Evolutionary conservation across 1,284 basidiomycete genomes (phyloP).

Genomic region (Meira nashicola): DNA sequence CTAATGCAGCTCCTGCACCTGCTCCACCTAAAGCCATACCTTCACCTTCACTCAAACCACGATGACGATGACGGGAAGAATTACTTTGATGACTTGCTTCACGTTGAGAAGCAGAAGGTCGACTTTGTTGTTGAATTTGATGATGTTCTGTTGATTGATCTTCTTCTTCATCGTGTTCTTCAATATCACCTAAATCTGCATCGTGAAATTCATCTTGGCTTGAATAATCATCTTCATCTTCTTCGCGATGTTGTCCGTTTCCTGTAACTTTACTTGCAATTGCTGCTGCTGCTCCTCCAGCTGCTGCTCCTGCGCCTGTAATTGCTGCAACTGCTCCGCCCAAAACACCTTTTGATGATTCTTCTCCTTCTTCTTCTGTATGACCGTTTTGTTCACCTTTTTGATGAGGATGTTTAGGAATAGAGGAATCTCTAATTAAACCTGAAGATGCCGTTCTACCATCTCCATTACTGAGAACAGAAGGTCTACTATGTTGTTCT

Average conservation of each 20-base stretch:
- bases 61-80: not conserved
- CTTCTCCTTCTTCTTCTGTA: not conserved
- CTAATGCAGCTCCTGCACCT: not conserved
- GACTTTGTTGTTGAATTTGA: conserved; percentile 1
- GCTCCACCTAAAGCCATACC: not conserved
- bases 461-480: not conserved
- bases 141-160: conserved; percentile 16
- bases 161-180: conserved; percentile 36
- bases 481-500: conserved; percentile 1
- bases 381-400: not conserved
- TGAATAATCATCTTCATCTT: conserved; percentile 21
- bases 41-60: conserved; percentile 12
- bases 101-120: not conserved
- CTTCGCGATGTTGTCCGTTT: conserved; percentile 1
- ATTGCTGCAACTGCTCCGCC: conserved; percentile 16
- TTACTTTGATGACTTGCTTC: not conserved
- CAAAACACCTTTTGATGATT: conserved; percentile 1
- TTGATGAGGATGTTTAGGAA: not conserved
- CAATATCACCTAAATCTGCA: conserved; percentile 40
- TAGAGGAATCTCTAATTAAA: not conserved
- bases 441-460: not conserved
- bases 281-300: conserved; percentile 13
- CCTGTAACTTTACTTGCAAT: conserved; percentile 8
- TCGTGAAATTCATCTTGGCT: conserved; percentile 35
- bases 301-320: conserved; percentile 8